phyloP scores from a whole-genome alignment of 2,329 filamentous ascomycete species.

The Ceratocystis colombiana region DNA sequence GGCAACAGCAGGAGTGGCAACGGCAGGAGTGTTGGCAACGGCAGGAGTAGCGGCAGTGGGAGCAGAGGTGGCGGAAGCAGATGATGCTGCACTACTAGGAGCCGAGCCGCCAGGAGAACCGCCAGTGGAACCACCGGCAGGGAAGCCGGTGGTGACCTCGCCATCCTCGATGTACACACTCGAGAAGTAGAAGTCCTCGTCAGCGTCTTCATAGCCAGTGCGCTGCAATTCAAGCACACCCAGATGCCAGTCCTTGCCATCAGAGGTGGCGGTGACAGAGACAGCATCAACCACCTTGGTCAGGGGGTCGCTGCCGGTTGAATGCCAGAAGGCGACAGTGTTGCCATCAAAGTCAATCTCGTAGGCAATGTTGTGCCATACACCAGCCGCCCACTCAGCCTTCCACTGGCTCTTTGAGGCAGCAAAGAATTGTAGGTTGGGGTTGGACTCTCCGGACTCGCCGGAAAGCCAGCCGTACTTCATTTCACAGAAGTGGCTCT shows the following conservation, averaged over 20 bases:
- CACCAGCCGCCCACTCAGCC: constrained; percentile 48
- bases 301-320: constrained; percentile 49
- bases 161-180: constrained; percentile 57
- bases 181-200: constrained; percentile 61
- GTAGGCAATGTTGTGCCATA: constrained; percentile 69
- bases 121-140: constrained; percentile 10
- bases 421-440: constrained; percentile 55
- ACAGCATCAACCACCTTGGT: constrained; percentile 51
- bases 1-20: neutral
- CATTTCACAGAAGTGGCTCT: constrained; percentile 64
- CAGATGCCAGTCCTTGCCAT: constrained; percentile 63
- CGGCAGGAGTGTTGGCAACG: neutral
- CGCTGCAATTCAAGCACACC: constrained; percentile 57
- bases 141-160: constrained; percentile 31
- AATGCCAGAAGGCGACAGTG: constrained; percentile 60
- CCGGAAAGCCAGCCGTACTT: constrained; percentile 55
- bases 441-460: constrained; percentile 37
- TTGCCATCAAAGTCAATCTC: constrained; percentile 55
- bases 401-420: constrained; percentile 53
- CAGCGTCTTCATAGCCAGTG: constrained; percentile 42
- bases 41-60: neutral
- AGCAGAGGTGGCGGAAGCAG: neutral
- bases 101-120: constrained; percentile 15
- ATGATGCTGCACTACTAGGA: constrained; percentile 4
- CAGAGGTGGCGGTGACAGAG: constrained; percentile 49